Percentiles rank a stretch among this genome's conserved stretches.
Conservation (phyloP, 495 filamentous ascomycete genomes). For the Neurospora sp. region DNA sequence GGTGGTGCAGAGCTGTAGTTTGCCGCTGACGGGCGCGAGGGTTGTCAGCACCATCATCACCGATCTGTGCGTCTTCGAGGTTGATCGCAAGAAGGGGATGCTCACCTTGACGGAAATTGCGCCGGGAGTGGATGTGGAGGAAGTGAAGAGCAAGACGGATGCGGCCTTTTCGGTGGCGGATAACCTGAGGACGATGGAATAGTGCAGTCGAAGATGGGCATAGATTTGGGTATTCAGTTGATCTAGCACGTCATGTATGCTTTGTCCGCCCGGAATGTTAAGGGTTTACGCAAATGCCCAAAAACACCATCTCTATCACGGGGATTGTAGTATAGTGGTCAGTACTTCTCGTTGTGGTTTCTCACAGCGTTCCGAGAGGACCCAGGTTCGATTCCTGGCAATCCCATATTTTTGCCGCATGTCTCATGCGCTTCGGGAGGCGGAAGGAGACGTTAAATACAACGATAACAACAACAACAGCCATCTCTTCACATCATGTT, state of each 20-base stretch:
- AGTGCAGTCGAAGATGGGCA: neutral
- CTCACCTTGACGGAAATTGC: constrained; percentile 47
- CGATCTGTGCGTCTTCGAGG: constrained; percentile 48
- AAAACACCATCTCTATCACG: neutral
- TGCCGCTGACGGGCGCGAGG: constrained; percentile 46
- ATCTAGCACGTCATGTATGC: neutral
- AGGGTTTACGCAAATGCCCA: neutral
- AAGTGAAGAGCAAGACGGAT: constrained; percentile 44
- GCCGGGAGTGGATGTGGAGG: constrained; percentile 44
- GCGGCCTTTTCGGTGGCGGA: constrained; percentile 41
- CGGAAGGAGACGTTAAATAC: neutral
- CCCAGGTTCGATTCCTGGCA: neutral
- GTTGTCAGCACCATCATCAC: constrained; percentile 49
- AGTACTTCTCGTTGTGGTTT: neutral
- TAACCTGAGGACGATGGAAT: constrained; percentile 38
- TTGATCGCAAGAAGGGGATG: constrained; percentile 40
- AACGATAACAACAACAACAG: neutral
- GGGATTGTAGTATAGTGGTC: neutral
- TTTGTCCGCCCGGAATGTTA: neutral
- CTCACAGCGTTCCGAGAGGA: neutral
- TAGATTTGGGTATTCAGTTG: neutral
- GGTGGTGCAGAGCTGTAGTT: constrained; percentile 45
- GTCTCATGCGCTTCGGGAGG: neutral
- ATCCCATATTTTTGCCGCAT: neutral
- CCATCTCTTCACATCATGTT: neutral